Percentiles rank a stretch among this genome's conserved stretches.
Conservation (phyloP, 768 basidiomycete genomes). For the Trametes cubensis region DNA sequence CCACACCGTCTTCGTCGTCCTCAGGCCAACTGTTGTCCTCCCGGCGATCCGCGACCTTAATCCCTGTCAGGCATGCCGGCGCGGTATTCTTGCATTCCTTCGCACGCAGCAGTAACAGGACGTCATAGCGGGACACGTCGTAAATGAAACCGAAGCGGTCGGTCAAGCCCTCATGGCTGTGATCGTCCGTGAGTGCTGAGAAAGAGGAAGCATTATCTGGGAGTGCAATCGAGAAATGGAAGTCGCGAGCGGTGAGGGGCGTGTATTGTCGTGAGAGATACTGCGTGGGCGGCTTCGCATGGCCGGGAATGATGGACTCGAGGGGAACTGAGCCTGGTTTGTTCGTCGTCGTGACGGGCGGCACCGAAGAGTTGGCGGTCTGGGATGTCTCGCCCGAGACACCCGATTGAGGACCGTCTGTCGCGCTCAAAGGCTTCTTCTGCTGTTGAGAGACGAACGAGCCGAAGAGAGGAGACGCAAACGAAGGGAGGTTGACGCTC, state of each 20-base stretch:
- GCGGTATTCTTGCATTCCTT: constrained; percentile 74
- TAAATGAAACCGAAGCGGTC: constrained; percentile 93
- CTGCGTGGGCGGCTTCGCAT: constrained; percentile 80
- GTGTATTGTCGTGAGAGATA: constrained; percentile 78
- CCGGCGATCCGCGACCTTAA: constrained; percentile 82
- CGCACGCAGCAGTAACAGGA: constrained; percentile 72
- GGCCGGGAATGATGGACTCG: constrained; percentile 82
- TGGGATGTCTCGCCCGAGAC: constrained; percentile 14
- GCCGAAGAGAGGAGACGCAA: constrained; percentile 63
- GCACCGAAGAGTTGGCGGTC: constrained; percentile 10
- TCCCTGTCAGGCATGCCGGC: constrained; percentile 83
- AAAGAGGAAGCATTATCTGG: constrained; percentile 61
- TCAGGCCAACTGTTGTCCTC: constrained; percentile 81
- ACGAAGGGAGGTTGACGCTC: constrained; percentile 32
- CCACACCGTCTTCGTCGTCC: constrained; percentile 51
- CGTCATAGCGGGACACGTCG: constrained; percentile 80
- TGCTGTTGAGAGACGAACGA: constrained; percentile 58
- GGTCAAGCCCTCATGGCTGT: constrained; percentile 63
- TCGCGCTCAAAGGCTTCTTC: constrained; percentile 35
- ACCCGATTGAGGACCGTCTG: constrained; percentile 1
- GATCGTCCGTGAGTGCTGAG: constrained; percentile 51
- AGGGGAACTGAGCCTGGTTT: constrained; percentile 59
- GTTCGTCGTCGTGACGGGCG: constrained; percentile 29
- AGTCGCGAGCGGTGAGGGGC: constrained; percentile 71
- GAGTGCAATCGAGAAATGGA: constrained; percentile 69